Evolutionary conservation across 371 early-diverging fungal species (phyloP), one percentile per base, ranked within the genome.

Genomic region (Coemansia sp.): DNA sequence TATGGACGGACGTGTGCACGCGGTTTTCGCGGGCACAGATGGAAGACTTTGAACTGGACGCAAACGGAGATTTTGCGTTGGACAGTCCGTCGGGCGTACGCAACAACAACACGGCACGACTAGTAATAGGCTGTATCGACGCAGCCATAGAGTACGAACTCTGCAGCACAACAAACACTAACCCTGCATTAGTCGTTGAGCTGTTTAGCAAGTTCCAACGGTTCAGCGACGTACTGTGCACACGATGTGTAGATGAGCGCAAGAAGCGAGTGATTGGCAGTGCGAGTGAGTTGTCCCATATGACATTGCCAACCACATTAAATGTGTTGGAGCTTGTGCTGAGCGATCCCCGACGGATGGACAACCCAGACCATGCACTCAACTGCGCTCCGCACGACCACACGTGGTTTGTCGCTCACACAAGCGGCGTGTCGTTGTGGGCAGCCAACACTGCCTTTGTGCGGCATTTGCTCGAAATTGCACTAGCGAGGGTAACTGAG

Each of bases 31-130:
- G 50, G 8, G 63, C 66, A 4, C 66, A 69, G 59, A 51, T 76
- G n/a, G 76, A 76, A 48, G 76, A 76, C 61, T 76, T 62, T 62
- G 76, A 75, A 62, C 51, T 76, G 13, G 69, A 76, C 3, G 64
- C 76, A 10, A 47, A 72, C 2, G 67, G 72, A 48, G 68, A 72
- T 64, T 75, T 66, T 27, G 34, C 64, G 13, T 54, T 72, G 5
- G 56, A 39, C 11, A 59, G 39, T n/a, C 68, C 68, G 13, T 54
- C 24, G 2, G 74, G 74, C 0, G 53, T 64, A 37, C 64, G 76
- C 47, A 75, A 68, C 68, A 48, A 64, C 61, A 75, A 58, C 59
- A 73, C 68, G 5, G 68, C 64, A 5, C 61, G 48, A 0, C 37
- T 75, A 58, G 71, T 67, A 0, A 31, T 73, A 16, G 76, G 76